These are phyloP conservation scores for Oenanthe sinensis DNA, from an alignment of 129 eudicot genomes.

Conservation along the genomic window DNA sequence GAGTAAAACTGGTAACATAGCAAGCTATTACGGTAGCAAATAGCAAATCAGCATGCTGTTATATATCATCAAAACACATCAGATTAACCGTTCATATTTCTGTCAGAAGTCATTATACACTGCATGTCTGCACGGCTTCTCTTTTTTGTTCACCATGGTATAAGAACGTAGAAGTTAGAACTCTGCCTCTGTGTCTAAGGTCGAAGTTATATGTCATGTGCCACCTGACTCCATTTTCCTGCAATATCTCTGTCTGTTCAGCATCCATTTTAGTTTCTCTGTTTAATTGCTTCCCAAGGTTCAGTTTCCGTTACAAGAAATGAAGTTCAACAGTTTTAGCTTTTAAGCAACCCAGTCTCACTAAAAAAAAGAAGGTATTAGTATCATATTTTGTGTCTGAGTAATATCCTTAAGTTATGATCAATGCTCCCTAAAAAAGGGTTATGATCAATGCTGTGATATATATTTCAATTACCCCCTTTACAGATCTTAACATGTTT, in stretches of 20 bases:
- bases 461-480: neutral
- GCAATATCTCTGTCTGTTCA: neutral
- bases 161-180: neutral
- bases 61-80: no score
- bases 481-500: neutral
- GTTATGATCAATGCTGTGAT: neutral
- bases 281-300: neutral
- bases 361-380: neutral
- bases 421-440: no score
- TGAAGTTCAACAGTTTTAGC: neutral
- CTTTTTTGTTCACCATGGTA: neutral
- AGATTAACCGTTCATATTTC: no score
- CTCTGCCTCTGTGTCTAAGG: neutral
- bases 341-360: neutral
- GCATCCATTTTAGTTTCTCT: neutral
- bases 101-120: neutral
- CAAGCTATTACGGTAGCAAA: no score
- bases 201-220: neutral
- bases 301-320: neutral
- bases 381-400: neutral
- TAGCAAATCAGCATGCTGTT: no score
- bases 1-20: no score
- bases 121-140: neutral
- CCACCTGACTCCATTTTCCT: neutral
- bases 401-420: no score